phyloP scores from a whole-genome alignment of 2,329 filamentous ascomycete species.

The Rhinocladiella similis region DNA sequence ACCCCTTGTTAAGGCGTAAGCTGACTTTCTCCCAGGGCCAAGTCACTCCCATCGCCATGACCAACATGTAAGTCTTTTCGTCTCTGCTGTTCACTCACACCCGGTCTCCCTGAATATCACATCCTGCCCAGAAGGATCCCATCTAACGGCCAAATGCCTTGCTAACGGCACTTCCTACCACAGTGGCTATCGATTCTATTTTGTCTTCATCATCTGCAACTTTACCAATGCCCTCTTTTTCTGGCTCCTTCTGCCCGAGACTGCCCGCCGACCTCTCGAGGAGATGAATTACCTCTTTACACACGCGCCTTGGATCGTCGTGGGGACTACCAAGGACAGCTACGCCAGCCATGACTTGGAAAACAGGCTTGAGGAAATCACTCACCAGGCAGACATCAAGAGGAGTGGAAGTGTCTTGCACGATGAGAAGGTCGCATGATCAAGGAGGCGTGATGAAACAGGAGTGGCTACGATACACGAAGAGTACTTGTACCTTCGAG shows the following conservation, averaged over 20 bases:
- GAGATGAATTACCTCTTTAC: constrained; percentile 69
- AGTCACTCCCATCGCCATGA: constrained; percentile 63
- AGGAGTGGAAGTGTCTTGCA: constrained; percentile 17
- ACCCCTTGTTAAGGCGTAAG: not conserved
- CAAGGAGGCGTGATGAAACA: not conserved
- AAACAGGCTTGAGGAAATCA: constrained; percentile 57
- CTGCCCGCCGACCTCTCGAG: constrained; percentile 56
- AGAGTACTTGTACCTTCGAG: too few relatives aligned
- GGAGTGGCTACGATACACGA: too few relatives aligned
- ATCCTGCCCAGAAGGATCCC: too few relatives aligned
- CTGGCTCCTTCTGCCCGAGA: constrained; percentile 67
- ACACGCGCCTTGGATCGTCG: constrained; percentile 65
- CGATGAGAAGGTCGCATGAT: constrained; percentile 19
- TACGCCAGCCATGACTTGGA: constrained; percentile 60
- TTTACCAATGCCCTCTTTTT: constrained; percentile 69
- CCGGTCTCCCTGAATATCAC: not conserved
- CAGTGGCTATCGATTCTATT: constrained; percentile 59
- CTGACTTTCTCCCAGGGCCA: constrained; percentile 44
- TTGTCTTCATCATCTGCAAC: constrained; percentile 67
- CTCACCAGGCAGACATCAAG: constrained; percentile 46
- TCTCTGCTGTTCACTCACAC: not conserved
- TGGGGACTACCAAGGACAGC: constrained; percentile 55
- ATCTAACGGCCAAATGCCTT: too few relatives aligned
- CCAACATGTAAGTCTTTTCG: constrained; percentile 8
- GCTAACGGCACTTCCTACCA: constrained; percentile 14